Percentiles rank a stretch among this genome's conserved stretches.
Evolutionary conservation across 352 stramenopile species (phyloP).

Genomic region (Phytopythium litorale): DNA sequence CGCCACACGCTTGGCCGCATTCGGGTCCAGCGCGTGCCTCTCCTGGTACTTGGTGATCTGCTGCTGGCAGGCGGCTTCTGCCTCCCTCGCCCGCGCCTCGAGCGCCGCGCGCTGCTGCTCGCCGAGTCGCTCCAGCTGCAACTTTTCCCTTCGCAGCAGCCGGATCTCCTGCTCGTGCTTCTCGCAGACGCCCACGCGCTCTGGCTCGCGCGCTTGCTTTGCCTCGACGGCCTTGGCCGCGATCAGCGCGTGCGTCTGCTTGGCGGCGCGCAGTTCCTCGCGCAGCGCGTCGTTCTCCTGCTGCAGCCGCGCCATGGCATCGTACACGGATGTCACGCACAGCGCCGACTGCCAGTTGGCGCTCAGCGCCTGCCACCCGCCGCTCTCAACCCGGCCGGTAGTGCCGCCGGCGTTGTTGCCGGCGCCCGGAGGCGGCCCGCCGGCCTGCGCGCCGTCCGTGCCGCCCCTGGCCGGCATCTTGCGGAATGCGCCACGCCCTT

Average conservation of each 20-base stretch:
- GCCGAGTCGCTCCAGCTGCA: slow-evolving; percentile 30
- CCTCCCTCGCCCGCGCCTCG: slow-evolving; percentile 20
- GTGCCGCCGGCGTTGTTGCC: neutral
- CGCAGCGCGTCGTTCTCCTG: slow-evolving; percentile 44
- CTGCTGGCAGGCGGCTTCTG: slow-evolving; percentile 30
- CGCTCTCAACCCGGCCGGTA: neutral
- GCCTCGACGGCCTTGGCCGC: slow-evolving; percentile 1
- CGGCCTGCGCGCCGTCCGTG: neutral
- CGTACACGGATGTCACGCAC: slow-evolving; percentile 72
- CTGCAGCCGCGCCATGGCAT: slow-evolving; percentile 64
- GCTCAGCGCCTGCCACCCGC: slow-evolving; percentile 15
- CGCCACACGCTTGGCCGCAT: slow-evolving; percentile 43
- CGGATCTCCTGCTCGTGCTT: slow-evolving; percentile 40
- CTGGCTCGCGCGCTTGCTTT: slow-evolving; percentile 10
- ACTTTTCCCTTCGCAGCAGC: slow-evolving; percentile 49
- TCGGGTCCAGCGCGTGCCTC: slow-evolving; percentile 47
- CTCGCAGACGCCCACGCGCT: slow-evolving; percentile 14
- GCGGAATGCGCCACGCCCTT: neutral
- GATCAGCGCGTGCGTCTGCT: slow-evolving; percentile 12
- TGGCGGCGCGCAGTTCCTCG: slow-evolving; percentile 26
- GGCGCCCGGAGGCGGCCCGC: neutral
- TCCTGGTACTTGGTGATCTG: slow-evolving; percentile 51
- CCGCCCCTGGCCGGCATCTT: neutral
- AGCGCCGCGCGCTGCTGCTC: slow-evolving; percentile 33
- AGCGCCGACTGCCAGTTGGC: slow-evolving; percentile 70